Evolutionary conservation across 164 flowering plant genomes (phyloP).

Genomic region (Stephania japonica): DNA sequence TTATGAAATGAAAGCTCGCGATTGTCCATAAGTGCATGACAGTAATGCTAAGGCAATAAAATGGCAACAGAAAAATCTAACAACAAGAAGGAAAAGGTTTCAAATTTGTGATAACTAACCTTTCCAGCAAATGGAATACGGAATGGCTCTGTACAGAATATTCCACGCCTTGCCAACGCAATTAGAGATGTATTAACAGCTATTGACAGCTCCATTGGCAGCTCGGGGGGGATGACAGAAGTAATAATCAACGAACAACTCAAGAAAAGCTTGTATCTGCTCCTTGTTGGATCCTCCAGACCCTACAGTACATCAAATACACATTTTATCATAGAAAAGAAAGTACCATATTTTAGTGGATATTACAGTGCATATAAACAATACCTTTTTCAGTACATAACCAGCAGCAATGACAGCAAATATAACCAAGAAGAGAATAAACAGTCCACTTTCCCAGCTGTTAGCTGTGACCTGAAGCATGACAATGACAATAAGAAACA

Average conservation of each 20-base stretch:
- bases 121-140: conserved; percentile 99
- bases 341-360: not conserved
- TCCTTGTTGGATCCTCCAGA: conserved; percentile 93
- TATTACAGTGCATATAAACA: not conserved
- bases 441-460: conserved; percentile 98
- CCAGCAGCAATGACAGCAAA: conserved; percentile 99
- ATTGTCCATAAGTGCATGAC: not conserved
- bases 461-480: conserved; percentile 86
- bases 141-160: conserved; percentile 97
- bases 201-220: conserved; percentile 98
- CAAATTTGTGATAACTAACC: conserved; percentile 31
- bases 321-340: not conserved
- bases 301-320: conserved; percentile 46
- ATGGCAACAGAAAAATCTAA: not conserved
- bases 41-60: not conserved
- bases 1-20: not conserved
- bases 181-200: conserved; percentile 98
- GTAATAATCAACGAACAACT: conserved; percentile 96
- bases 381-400: conserved; percentile 92
- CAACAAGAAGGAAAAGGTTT: not conserved
- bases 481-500: conserved; percentile 4
- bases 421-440: conserved; percentile 81
- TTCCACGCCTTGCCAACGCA: conserved; percentile 91
- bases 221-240: conserved; percentile 97
- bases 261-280: conserved; percentile 89